Base-by-base conservation (phyloP, 2,329 filamentous ascomycete species). In the Lojkania enalia region DNA sequence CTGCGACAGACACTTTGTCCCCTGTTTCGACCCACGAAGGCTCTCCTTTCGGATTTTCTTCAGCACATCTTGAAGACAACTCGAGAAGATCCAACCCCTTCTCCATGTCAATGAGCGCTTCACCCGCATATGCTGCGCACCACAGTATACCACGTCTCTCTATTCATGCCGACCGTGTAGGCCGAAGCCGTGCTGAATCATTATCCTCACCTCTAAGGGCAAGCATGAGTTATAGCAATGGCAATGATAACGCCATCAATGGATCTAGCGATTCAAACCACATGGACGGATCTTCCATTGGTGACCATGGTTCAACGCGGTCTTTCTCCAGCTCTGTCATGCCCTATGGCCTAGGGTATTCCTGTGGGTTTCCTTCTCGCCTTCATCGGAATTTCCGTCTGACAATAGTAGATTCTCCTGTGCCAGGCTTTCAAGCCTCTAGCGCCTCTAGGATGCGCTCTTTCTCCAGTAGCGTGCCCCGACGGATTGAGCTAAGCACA, bases 1-100 rank as follows among this genome's bases (percentile, higher is more conserved):
- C 74, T 20, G 72, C 72, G 15, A 74, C 73, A n/a, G 74, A 75
- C 20, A 70, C 70, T 4, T 60, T 75, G 9, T 76, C 74, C 4
- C 74, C 74, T 0, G 69, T 68, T 3, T 75, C 74, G 12, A 62
- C 64, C 6, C 71, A 72, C 25, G 72, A 70, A 19, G 63, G 59
- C 23, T 69, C 70, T 9, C 62, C 71, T 3, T 76, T 69, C 52
- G 69, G 62, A 33, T 74, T 70, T 43, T 57, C 63, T 39, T 61
- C 67, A 16, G 55, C 60, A 15, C 58, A n/a, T n/a, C 43, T 70
- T 16, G 66, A 70, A 18, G 60, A 60, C 35, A 69, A 66, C 35
- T 65, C 66, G 4, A 62, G 67, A 38, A 69, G 66, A 27, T 65
- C 68, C 3, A 71, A 71, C 35, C 69, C 70, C 1, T 72, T 71